A percentile compares a stretch with the other conserved stretches of the same genome.
Evolutionary conservation across 139 green algal species (phyloP).

Genomic region (Chlamydomonas asymmetrica): DNA sequence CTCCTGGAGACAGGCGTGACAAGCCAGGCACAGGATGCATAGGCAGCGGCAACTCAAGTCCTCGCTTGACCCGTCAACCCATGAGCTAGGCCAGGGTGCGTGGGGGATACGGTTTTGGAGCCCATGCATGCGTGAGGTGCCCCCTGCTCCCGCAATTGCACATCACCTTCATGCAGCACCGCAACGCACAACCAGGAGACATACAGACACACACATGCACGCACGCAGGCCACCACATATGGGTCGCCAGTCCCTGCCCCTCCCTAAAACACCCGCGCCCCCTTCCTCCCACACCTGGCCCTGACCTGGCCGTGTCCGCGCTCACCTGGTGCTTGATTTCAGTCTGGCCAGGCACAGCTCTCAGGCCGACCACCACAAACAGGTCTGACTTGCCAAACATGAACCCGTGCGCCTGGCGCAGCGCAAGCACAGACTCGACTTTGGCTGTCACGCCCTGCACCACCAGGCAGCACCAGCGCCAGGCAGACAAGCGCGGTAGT

Average conservation of each 20-base stretch:
- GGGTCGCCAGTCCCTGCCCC: too few relatives aligned
- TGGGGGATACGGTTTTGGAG: too few relatives aligned
- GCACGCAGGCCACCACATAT: too few relatives aligned
- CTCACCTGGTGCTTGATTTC: constrained; percentile 11
- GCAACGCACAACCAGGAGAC: too few relatives aligned
- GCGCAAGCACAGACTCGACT: constrained; percentile 66
- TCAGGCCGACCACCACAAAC: constrained; percentile 64
- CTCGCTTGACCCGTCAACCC: too few relatives aligned
- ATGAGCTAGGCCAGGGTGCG: too few relatives aligned
- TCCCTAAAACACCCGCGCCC: not conserved
- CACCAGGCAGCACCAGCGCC: constrained; percentile 3
- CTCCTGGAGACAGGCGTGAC: constrained; percentile 23
- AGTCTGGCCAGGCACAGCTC: constrained; percentile 9
- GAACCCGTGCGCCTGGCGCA: constrained; percentile 82
- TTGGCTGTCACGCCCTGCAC: constrained; percentile 57
- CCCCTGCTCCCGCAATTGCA: too few relatives aligned
- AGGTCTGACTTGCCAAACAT: constrained; percentile 81
- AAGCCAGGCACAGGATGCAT: not conserved
- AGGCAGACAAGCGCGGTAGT: not conserved
- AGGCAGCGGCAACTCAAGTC: too few relatives aligned
- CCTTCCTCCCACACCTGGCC: not conserved
- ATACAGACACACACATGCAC: too few relatives aligned
- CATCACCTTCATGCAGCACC: too few relatives aligned
- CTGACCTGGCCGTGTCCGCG: not conserved
- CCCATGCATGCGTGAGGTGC: too few relatives aligned